Percentiles rank a stretch among this genome's conserved stretches.
Conservation (phyloP, 2,329 filamentous ascomycete genomes). For the Fusarium sp. region DNA sequence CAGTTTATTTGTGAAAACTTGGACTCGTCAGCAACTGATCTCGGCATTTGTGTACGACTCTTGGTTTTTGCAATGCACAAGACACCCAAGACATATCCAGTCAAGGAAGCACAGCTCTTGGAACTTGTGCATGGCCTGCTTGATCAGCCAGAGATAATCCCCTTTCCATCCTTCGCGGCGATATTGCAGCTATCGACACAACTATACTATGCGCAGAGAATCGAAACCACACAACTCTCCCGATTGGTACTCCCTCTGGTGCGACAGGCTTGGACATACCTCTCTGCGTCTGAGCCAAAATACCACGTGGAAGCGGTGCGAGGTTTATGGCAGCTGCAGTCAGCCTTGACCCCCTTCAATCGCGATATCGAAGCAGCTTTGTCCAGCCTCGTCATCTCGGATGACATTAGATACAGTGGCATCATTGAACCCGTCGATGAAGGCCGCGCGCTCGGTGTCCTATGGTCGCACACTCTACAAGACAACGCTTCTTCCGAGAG, state of each 20-base stretch:
- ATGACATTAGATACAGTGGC: constrained; percentile 46
- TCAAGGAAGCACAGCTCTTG: constrained; percentile 58
- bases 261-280: constrained; percentile 75
- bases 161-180: constrained; percentile 65
- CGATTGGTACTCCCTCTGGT: constrained; percentile 73
- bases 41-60: constrained; percentile 66
- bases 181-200: constrained; percentile 65
- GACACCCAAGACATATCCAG: constrained; percentile 52
- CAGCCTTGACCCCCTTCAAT: constrained; percentile 68
- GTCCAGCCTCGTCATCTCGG: constrained; percentile 69
- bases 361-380: constrained; percentile 83
- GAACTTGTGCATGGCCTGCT: constrained; percentile 60
- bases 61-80: constrained; percentile 66
- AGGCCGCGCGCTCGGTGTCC: constrained; percentile 72
- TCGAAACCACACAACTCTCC: constrained; percentile 61
- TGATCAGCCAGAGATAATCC: constrained; percentile 48
- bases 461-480: constrained; percentile 83
- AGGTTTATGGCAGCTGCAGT: constrained; percentile 85
- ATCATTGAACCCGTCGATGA: constrained; percentile 60
- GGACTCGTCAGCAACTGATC: constrained; percentile 53
- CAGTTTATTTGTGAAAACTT: constrained; percentile 59
- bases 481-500: constrained; percentile 61
- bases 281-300: constrained; percentile 84
- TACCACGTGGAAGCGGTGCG: constrained; percentile 93
- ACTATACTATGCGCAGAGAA: constrained; percentile 62